phyloP scores from a whole-genome alignment of 768 basidiomycete genomes.

The Saitozyma podzolica region DNA sequence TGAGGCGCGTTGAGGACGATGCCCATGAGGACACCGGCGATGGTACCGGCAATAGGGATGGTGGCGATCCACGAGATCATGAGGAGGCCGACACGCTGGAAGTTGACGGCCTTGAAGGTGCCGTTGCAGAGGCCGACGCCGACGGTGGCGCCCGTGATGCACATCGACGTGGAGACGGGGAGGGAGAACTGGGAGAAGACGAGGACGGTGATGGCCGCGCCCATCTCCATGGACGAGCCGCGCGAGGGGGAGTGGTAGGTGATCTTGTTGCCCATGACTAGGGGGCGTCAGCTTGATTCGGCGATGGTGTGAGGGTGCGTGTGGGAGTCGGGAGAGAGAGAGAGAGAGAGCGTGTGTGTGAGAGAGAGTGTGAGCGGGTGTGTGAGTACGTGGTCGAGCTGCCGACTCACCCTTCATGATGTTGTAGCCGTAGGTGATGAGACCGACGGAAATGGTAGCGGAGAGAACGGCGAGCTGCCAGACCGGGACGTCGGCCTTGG shows the following conservation, averaged over 20 bases:
- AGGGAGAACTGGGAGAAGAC: constrained; percentile 54
- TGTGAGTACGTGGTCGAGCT: too few relatives aligned
- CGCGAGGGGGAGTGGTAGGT: constrained; percentile 56
- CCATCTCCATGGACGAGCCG: constrained; percentile 57
- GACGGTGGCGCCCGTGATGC: constrained; percentile 46
- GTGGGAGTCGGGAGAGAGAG: neutral
- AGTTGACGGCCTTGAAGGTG: constrained; percentile 48
- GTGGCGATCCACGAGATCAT: constrained; percentile 46
- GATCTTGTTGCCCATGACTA: constrained; percentile 54
- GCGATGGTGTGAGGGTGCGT: neutral
- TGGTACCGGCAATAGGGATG: constrained; percentile 40
- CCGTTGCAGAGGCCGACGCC: constrained; percentile 42
- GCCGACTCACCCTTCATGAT: constrained; percentile 50
- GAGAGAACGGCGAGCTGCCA: constrained; percentile 53
- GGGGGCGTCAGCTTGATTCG: neutral
- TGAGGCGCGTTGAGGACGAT: constrained; percentile 51
- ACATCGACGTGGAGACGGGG: constrained; percentile 47
- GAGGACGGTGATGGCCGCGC: constrained; percentile 56
- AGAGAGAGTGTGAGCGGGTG: neutral
- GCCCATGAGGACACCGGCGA: constrained; percentile 44
- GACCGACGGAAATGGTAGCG: constrained; percentile 37
- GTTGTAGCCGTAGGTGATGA: constrained; percentile 52
- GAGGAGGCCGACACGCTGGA: constrained; percentile 51
- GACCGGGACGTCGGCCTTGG: constrained; percentile 50
- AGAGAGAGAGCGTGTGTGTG: neutral